These are phyloP conservation scores for Cyberlindnera petersonii DNA, from an alignment of 805 yeast species.

Conservation along the genomic window DNA sequence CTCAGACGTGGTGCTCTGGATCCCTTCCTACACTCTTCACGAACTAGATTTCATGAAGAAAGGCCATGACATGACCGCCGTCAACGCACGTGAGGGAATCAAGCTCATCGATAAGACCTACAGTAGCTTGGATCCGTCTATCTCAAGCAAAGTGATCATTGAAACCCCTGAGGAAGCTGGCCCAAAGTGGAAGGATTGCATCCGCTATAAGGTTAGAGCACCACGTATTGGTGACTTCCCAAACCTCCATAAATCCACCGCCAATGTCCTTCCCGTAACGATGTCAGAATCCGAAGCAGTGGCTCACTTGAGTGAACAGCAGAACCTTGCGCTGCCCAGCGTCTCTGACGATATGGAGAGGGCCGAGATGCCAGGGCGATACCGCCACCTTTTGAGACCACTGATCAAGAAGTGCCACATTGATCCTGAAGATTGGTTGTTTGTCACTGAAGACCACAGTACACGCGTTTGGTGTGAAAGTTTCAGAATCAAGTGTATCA, in stretches of 20 bases:
- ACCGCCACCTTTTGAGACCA: conserved; percentile 52
- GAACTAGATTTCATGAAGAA: conserved; percentile 57
- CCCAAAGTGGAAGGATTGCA: conserved; percentile 48
- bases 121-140: conserved; percentile 13
- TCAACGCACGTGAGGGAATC: conserved; percentile 64
- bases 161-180: conserved; percentile 42
- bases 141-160: conserved; percentile 29
- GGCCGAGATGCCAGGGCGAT: conserved; percentile 47
- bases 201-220: conserved; percentile 39
- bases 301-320: conserved; percentile 2
- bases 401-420: conserved; percentile 50
- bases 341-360: conserved; percentile 3
- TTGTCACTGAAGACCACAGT: conserved; percentile 58
- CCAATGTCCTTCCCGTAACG: conserved; percentile 5
- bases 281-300: conserved; percentile 13
- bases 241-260: conserved; percentile 13
- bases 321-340: neutral
- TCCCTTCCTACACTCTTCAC: conserved; percentile 55
- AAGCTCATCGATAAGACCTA: conserved; percentile 49
- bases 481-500: conserved; percentile 49
- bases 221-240: conserved; percentile 48
- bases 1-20: conserved; percentile 38
- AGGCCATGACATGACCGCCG: conserved; percentile 51
- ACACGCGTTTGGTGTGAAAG: conserved; percentile 52
- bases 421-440: conserved; percentile 44